These are phyloP conservation scores for Pinus albicaulis DNA, from an alignment of 75 land plant genomes.

Conservation along the genomic window DNA sequence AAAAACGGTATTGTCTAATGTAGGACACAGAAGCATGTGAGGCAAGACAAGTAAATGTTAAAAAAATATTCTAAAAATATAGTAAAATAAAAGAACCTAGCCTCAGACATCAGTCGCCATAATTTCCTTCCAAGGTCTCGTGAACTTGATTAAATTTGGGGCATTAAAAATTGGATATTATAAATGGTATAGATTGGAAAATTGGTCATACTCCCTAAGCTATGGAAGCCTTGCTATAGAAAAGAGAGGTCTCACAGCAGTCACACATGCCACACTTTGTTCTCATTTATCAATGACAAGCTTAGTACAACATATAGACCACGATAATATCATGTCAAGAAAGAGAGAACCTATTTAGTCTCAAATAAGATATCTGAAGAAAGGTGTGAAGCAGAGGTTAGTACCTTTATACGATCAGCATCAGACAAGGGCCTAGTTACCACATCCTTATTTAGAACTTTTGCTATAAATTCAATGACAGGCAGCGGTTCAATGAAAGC, in stretches of 20 bases:
- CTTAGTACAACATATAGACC: not conserved
- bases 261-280: not conserved
- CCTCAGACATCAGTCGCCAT: not conserved
- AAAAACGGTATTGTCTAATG: not conserved
- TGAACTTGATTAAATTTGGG: not conserved
- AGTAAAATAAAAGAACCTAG: not conserved
- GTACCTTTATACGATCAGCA: constrained; percentile 82
- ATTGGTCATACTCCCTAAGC: too few species aligned
- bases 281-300: not conserved
- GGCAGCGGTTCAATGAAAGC: constrained; percentile 85
- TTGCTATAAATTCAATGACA: constrained; percentile 75
- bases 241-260: not conserved
- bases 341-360: not conserved
- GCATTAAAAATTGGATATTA: not conserved
- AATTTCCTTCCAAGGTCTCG: too few species aligned
- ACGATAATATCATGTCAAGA: not conserved
- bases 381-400: not conserved
- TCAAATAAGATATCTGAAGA: too few species aligned
- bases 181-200: not conserved
- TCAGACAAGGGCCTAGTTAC: constrained; percentile 60
- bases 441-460: constrained; percentile 60
- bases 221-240: not conserved
- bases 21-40: not conserved
- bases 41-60: not conserved
- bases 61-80: not conserved